Evolutionary conservation across 768 basidiomycete species (phyloP).

Genomic region (Tricholoma sp.): DNA sequence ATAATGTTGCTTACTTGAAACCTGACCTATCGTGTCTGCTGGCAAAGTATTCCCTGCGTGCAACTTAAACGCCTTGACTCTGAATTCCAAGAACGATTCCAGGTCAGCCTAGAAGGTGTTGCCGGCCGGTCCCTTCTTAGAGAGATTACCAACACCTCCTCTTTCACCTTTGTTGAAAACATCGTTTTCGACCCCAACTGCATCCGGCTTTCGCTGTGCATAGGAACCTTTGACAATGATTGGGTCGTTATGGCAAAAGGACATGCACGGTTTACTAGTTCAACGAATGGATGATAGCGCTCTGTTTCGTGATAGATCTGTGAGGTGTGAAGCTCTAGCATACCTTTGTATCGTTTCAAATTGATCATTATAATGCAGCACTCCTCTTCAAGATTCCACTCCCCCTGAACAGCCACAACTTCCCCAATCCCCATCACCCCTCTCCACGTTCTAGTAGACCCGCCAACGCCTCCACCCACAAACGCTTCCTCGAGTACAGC

Average conservation of each 20-base stretch:
- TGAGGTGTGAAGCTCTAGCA: not conserved
- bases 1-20: not conserved
- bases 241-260: not conserved
- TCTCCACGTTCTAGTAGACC: too few species aligned
- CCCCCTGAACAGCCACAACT: too few species aligned
- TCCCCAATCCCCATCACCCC: too few species aligned
- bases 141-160: not conserved
- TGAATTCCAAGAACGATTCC: not conserved
- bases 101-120: not conserved
- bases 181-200: too few species aligned
- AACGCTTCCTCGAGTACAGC: too few species aligned
- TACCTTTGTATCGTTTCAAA: not conserved
- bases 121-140: not conserved
- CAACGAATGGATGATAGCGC: not conserved
- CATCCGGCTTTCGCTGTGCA: too few species aligned
- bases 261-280: not conserved
- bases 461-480: too few species aligned
- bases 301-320: not conserved
- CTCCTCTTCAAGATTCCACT: too few species aligned
- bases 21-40: not conserved
- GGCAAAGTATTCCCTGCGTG: too few species aligned
- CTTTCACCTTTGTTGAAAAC: not conserved
- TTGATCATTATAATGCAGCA: too few species aligned
- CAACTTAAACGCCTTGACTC: not conserved
- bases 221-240: too few species aligned